Conservation (phyloP, 306 rosid species). For the Potentilla sterilis region DNA sequence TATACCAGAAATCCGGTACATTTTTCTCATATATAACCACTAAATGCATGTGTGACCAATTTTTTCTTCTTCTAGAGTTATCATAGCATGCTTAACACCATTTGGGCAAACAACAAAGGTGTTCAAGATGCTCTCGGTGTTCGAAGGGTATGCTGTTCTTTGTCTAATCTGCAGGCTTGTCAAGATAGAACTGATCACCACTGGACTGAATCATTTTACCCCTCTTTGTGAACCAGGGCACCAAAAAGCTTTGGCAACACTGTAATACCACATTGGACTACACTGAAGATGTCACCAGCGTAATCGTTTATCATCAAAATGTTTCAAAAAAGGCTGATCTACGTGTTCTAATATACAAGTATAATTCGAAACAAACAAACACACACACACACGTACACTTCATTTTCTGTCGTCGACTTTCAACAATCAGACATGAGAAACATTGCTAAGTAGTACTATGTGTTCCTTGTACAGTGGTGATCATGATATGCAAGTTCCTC, state of each 20-base stretch:
- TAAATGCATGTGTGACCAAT: neutral
- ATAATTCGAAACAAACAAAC: neutral
- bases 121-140: slow-evolving; percentile 29
- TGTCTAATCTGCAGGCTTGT: neutral
- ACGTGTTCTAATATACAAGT: slow-evolving; percentile 22
- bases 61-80: slow-evolving; percentile 10
- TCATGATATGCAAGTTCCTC: slow-evolving; percentile 26
- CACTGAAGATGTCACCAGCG: slow-evolving; percentile 14
- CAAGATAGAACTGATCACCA: neutral
- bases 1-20: no score
- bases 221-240: slow-evolving; percentile 20
- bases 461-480: slow-evolving; percentile 20
- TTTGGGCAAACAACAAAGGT: slow-evolving; percentile 25
- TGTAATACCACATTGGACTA: slow-evolving; percentile 26
- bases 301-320: slow-evolving; percentile 19
- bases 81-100: slow-evolving; percentile 12
- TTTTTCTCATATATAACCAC: neutral
- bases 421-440: neutral
- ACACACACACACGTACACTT: neutral
- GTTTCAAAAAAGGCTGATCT: slow-evolving; percentile 17
- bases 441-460: neutral
- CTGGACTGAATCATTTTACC: neutral
- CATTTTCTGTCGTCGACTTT: neutral
- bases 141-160: slow-evolving; percentile 16
- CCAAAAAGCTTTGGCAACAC: slow-evolving; percentile 21